Conservation (phyloP, 2,329 filamentous ascomycete genomes). For the Didymella segeticola region DNA sequence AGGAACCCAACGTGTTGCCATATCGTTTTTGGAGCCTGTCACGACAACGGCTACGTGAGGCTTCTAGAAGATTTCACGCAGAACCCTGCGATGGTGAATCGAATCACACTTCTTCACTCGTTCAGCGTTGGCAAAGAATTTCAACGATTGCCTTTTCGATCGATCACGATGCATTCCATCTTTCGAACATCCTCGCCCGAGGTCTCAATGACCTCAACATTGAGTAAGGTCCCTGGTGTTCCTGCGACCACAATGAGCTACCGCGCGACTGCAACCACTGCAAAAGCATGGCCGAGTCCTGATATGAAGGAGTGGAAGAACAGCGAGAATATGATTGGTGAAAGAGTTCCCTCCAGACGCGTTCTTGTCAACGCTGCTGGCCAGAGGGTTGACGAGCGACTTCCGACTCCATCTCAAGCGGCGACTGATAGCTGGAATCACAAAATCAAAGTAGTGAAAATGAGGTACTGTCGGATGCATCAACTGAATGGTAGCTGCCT, state of each 20-base stretch:
- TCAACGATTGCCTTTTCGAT: neutral
- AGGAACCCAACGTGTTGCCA: neutral
- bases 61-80: neutral
- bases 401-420: neutral
- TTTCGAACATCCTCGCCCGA: neutral
- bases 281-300: too few species aligned
- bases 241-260: too few species aligned
- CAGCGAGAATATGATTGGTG: neutral
- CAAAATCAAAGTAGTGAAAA: neutral
- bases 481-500: neutral
- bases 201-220: too few species aligned
- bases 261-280: too few species aligned
- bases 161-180: neutral
- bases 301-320: too few species aligned
- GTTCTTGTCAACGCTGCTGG: neutral
- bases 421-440: neutral
- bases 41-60: neutral
- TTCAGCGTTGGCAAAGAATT: neutral
- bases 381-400: neutral
- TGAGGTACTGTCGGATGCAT: neutral
- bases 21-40: too few species aligned
- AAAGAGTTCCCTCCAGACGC: neutral
- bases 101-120: neutral
- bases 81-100: neutral
- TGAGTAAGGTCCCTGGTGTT: too few species aligned